Evolutionary conservation across 2,329 filamentous ascomycete genomes (phyloP), one percentile per base, ranked within the genome.

Genomic region (Neurospora sp.): DNA sequence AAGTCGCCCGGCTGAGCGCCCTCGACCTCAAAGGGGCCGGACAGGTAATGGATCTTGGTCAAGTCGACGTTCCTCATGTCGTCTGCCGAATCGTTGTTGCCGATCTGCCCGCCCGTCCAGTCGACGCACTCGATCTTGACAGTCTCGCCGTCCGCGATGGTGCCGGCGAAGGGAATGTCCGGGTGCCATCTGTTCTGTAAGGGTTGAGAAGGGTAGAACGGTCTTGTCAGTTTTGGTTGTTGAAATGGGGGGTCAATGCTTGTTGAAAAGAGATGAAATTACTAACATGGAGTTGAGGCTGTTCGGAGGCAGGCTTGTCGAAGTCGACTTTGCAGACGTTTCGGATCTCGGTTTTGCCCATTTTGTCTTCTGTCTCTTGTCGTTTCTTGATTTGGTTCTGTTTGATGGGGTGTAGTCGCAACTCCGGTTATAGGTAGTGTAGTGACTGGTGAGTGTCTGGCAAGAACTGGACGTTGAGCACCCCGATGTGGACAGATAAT

Each of bases 71-170:
- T 90, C 72, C 89, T 89, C 70, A 97, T 82, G 77, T 97, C 94
- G 76, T 97, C 91, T n/a, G 94, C 94, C 39, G 86, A 91, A 79
- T 97, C 93, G 74, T 95, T 91, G 80, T 97, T 97, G 69, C 87
- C 86, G 76, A 97, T 97, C 76, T 97, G 93, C 1, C 93, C 93
- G 28, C 89, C 88, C 5, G 88, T 90, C 89, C 93, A 96, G 81
- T 96, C 93, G 8, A 96, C 84, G 76, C 94, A 97, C 83, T 97
- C 93, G 74, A 97, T 97, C 81, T 96, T 97, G 74, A 97, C 93
- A 0, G 92, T 92, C 81, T 97, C 94, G 38, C 90, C 90, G 76
- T 94, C 89, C 75, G 91, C 89, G 76, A 97, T 93, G 1, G 86
- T 88, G 39, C 85, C 91, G 68, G 85, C 86, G 70, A 86, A 88